Conservation (phyloP, 805 yeast genomes). For the Ogataea neopini region DNA sequence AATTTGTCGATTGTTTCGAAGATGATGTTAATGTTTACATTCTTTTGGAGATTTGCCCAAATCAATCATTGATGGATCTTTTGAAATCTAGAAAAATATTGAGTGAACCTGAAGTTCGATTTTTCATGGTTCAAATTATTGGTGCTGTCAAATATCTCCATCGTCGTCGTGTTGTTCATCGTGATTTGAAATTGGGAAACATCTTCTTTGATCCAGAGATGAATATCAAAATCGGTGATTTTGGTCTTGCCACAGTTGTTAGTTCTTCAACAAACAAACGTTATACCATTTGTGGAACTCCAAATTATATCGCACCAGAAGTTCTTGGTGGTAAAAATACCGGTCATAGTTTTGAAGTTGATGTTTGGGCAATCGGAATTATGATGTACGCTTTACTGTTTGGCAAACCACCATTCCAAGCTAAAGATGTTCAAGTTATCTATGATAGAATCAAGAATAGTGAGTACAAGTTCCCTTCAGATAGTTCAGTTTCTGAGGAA, state of each 20-base stretch:
- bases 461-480: constrained; percentile 76
- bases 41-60: constrained; percentile 90
- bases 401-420: constrained; percentile 98
- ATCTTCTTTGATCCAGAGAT: constrained; percentile 91
- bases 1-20: constrained; percentile 94
- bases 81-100: constrained; percentile 80
- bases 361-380: constrained; percentile 96
- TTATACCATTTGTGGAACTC: constrained; percentile 97
- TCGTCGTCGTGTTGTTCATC: constrained; percentile 85
- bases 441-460: constrained; percentile 87
- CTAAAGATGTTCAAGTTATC: constrained; percentile 88
- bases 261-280: constrained; percentile 68
- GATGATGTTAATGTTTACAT: constrained; percentile 94
- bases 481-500: constrained; percentile 56
- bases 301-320: constrained; percentile 98
- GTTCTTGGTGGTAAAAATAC: constrained; percentile 82
- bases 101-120: constrained; percentile 89
- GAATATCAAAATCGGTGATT: constrained; percentile 96
- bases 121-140: constrained; percentile 84
- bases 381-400: constrained; percentile 90
- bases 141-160: constrained; percentile 96
- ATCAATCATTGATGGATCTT: constrained; percentile 92
- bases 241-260: constrained; percentile 96
- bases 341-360: constrained; percentile 95
- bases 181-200: constrained; percentile 95